A percentile compares a stretch with the other conserved stretches of the same genome.
These are phyloP conservation scores for Glebionis coronaria DNA, from an alignment of 129 eudicot genomes.

Conservation along the genomic window DNA sequence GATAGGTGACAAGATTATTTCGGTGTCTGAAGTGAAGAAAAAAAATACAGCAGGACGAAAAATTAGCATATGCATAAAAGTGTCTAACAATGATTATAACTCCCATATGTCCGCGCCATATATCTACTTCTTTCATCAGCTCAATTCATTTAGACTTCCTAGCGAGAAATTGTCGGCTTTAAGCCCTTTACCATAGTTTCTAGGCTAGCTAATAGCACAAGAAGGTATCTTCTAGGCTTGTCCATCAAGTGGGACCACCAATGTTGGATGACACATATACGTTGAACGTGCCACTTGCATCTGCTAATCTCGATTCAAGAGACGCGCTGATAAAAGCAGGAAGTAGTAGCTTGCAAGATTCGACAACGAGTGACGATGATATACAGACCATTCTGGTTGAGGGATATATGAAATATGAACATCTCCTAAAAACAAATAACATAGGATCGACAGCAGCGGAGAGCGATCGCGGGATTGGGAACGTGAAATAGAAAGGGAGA, in stretches of 20 bases:
- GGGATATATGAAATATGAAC: slow-evolving; percentile 31
- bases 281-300: slow-evolving; percentile 38
- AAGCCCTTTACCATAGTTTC: too few species aligned
- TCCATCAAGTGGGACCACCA: slow-evolving; percentile 35
- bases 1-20: background rate
- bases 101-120: too few species aligned
- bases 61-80: background rate
- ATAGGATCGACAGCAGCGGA: slow-evolving; percentile 31
- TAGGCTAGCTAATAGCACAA: too few species aligned
- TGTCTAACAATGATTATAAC: too few species aligned
- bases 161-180: too few species aligned
- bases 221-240: too few species aligned
- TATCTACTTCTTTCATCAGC: background rate
- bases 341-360: slow-evolving; percentile 54
- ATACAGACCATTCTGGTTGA: slow-evolving; percentile 27
- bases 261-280: slow-evolving; percentile 39
- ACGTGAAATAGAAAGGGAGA: slow-evolving; percentile 49
- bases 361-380: slow-evolving; percentile 62
- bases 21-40: background rate
- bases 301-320: slow-evolving; percentile 43
- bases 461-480: slow-evolving; percentile 23
- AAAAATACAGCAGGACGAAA: background rate
- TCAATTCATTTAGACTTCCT: background rate
- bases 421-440: background rate
- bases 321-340: slow-evolving; percentile 40